Evolutionary conservation across 192 early-diverging fungal genomes (phyloP).

Genomic region (Physocladia obscura): DNA sequence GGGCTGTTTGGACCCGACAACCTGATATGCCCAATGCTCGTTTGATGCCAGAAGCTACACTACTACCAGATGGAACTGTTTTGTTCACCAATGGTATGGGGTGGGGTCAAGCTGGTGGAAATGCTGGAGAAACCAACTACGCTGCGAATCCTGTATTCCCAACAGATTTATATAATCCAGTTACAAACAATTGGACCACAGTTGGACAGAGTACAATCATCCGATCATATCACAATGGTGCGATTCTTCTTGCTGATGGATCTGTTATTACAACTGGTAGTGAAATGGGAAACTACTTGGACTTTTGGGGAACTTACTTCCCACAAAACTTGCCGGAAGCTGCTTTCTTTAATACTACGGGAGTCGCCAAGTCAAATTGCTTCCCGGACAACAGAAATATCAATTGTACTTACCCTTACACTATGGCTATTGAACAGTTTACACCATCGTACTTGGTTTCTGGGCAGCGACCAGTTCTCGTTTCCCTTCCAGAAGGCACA

Average conservation of each 20-base stretch:
- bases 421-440: slow-evolving; percentile 3
- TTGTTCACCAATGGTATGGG: slow-evolving; percentile 35
- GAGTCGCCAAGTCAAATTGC: background rate
- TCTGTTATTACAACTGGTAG: slow-evolving; percentile 40
- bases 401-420: slow-evolving; percentile 9
- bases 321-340: too few relatives aligned
- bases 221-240: slow-evolving; percentile 34
- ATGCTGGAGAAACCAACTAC: slow-evolving; percentile 34
- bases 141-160: slow-evolving; percentile 31
- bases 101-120: slow-evolving; percentile 41
- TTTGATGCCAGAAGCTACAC: slow-evolving; percentile 36
- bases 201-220: slow-evolving; percentile 17
- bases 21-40: slow-evolving; percentile 19
- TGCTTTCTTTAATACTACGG: too few relatives aligned
- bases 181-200: slow-evolving; percentile 20
- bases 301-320: slow-evolving; percentile 22
- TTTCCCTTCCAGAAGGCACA: background rate
- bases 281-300: slow-evolving; percentile 46
- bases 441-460: background rate
- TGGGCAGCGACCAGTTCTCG: background rate
- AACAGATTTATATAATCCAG: slow-evolving; percentile 28
- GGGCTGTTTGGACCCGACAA: slow-evolving; percentile 21
- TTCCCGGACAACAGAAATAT: background rate
- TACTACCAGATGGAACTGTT: slow-evolving; percentile 41
- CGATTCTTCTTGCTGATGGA: slow-evolving; percentile 35